Evolutionary conservation across 2,329 filamentous ascomycete species (phyloP).

Genomic region (Magnaporthiopsis incrustans): DNA sequence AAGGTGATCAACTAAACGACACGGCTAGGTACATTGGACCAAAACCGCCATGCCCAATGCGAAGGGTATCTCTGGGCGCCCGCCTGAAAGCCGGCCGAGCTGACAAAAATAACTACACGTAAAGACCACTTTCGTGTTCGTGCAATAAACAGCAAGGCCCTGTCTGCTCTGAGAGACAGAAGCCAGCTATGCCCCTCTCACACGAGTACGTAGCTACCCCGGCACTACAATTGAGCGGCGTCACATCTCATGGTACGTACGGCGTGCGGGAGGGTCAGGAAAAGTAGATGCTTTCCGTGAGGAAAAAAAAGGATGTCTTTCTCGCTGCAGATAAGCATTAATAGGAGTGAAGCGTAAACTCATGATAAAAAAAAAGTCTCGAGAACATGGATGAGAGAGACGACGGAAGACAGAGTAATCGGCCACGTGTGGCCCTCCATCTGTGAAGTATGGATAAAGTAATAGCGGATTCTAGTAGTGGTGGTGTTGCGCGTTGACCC

Average conservation of each 20-base stretch:
- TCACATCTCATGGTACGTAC: no score
- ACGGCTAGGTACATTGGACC: background rate
- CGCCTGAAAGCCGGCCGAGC: background rate
- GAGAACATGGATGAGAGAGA: background rate
- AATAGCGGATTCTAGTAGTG: background rate
- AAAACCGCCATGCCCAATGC: background rate
- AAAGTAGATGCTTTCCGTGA: background rate
- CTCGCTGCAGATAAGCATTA: background rate
- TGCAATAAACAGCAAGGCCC: background rate
- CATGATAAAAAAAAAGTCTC: background rate
- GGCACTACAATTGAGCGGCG: no score
- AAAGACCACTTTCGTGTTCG: background rate
- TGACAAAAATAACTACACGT: background rate
- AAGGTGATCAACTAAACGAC: background rate
- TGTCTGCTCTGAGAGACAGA: background rate
- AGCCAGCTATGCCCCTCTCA: no score
- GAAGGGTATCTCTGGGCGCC: background rate
- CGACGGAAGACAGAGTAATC: background rate
- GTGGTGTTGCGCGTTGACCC: background rate
- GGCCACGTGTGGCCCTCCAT: no score
- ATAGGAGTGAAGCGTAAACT: background rate
- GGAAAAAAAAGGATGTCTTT: background rate
- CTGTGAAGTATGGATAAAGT: background rate
- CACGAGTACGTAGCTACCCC: no score
- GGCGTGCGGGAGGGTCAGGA: no score